Conservation (phyloP, 202 grass and related monocot genomes). For the Saccharum hybrid region DNA sequence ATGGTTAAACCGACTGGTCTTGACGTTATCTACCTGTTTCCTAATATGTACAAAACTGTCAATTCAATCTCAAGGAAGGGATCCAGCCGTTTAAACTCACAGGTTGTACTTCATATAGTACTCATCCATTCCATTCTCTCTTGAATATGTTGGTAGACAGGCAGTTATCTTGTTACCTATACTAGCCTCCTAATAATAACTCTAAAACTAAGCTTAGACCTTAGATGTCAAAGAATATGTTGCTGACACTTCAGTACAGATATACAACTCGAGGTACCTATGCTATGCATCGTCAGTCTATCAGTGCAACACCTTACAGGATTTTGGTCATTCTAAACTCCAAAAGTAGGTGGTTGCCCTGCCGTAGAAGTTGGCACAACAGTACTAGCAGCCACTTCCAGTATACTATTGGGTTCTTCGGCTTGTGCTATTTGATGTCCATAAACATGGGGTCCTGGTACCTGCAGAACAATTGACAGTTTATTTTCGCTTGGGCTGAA, state of each 20-base stretch:
- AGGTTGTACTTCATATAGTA: background rate
- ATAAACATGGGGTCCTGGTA: slow-evolving; percentile 57
- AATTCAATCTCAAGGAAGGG: slow-evolving; percentile 34
- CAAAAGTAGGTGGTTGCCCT: slow-evolving; percentile 22
- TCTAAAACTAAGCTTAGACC: slow-evolving; percentile 21
- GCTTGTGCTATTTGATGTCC: slow-evolving; percentile 53
- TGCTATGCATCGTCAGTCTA: slow-evolving; percentile 16
- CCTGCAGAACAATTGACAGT: slow-evolving; percentile 48
- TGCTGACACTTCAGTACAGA: background rate
- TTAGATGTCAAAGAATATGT: slow-evolving; percentile 34
- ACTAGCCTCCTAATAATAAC: slow-evolving; percentile 23
- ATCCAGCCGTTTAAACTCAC: slow-evolving; percentile 10
- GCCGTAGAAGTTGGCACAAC: slow-evolving; percentile 43
- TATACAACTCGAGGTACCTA: background rate
- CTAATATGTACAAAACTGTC: slow-evolving; percentile 27
- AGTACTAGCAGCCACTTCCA: slow-evolving; percentile 44
- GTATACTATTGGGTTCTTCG: slow-evolving; percentile 44
- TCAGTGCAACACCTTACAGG: slow-evolving; percentile 30
- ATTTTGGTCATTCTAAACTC: slow-evolving; percentile 42
- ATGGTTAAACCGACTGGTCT: slow-evolving; percentile 36
- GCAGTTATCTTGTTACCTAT: background rate
- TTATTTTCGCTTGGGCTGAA: too few species aligned
- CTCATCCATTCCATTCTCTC: slow-evolving; percentile 15
- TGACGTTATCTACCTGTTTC: slow-evolving; percentile 36
- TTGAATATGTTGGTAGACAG: background rate